Conservation (phyloP, 2,329 filamentous ascomycete genomes). For the Fusarium nurragi region DNA sequence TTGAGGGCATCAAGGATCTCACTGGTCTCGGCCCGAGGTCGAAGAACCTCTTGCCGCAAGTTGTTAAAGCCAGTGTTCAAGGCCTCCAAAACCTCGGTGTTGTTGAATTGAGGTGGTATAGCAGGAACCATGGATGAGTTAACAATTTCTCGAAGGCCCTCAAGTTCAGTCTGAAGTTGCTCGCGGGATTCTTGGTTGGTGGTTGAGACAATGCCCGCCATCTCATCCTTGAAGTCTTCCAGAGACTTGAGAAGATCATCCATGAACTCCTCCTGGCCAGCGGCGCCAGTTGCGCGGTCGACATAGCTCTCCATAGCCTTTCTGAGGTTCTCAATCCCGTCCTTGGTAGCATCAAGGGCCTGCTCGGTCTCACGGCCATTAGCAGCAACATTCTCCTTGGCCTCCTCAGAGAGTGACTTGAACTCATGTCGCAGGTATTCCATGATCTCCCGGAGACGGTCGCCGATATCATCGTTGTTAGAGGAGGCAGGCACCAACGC, state of each 20-base stretch:
- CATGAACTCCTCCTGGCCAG: slow-evolving; percentile 81
- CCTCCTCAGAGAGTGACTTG: slow-evolving; percentile 67
- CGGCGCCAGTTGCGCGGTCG: slow-evolving; percentile 73
- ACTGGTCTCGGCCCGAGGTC: slow-evolving; percentile 75
- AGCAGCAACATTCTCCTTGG: slow-evolving; percentile 81
- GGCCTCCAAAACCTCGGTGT: slow-evolving; percentile 75
- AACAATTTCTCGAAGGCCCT: slow-evolving; percentile 80
- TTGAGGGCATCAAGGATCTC: slow-evolving; percentile 91
- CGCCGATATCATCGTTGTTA: slow-evolving; percentile 61
- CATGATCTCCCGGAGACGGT: slow-evolving; percentile 72
- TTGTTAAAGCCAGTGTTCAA: slow-evolving; percentile 77
- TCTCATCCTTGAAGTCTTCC: slow-evolving; percentile 72
- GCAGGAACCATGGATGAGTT: slow-evolving; percentile 73
- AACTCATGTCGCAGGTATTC: slow-evolving; percentile 68
- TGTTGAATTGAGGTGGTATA: slow-evolving; percentile 54
- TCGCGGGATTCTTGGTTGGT: slow-evolving; percentile 62
- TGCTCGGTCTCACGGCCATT: slow-evolving; percentile 87
- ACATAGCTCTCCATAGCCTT: slow-evolving; percentile 84
- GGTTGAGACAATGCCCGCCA: slow-evolving; percentile 67
- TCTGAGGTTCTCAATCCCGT: slow-evolving; percentile 84
- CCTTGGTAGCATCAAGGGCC: slow-evolving; percentile 85
- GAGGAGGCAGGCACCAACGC: slow-evolving; percentile 52
- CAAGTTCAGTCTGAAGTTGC: slow-evolving; percentile 82
- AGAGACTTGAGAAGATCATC: slow-evolving; percentile 72
- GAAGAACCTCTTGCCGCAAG: slow-evolving; percentile 78